Conservation (phyloP, 148 eudicot genomes). For the Rhododendron kiyosumense region DNA sequence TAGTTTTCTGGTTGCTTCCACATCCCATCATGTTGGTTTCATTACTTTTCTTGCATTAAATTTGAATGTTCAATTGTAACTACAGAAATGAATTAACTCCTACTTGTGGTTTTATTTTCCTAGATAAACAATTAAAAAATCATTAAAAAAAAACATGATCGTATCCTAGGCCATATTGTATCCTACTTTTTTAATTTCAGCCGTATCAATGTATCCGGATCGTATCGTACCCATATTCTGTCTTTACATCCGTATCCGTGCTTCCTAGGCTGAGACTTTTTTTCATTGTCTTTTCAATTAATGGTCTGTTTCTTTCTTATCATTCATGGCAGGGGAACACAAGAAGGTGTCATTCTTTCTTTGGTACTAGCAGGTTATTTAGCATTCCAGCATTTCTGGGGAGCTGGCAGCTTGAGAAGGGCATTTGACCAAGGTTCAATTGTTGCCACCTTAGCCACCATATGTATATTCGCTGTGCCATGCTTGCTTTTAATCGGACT, state of each 20-base stretch:
- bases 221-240: not conserved
- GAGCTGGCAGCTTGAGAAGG: slow-evolving; percentile 63
- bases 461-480: slow-evolving; percentile 44
- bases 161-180: not conserved
- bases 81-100: not conserved
- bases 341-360: slow-evolving; percentile 60
- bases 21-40: not conserved
- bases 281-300: not conserved
- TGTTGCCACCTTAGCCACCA: slow-evolving; percentile 65
- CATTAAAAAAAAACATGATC: not conserved
- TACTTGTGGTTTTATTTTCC: not conserved
- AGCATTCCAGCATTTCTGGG: slow-evolving; percentile 78
- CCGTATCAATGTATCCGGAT: not conserved
- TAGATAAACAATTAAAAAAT: not conserved
- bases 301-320: not conserved
- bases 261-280: not conserved
- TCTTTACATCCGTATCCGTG: not conserved
- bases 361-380: slow-evolving; percentile 62
- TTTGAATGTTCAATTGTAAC: not conserved
- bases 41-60: not conserved
- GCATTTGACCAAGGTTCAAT: slow-evolving; percentile 75
- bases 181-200: not conserved
- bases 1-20: not conserved
- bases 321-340: slow-evolving; percentile 53
- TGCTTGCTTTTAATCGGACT: slow-evolving; percentile 55